These are phyloP conservation scores for Crinitomyces ghanaensis DNA, from an alignment of 805 yeast genomes.

Conservation along the genomic window DNA sequence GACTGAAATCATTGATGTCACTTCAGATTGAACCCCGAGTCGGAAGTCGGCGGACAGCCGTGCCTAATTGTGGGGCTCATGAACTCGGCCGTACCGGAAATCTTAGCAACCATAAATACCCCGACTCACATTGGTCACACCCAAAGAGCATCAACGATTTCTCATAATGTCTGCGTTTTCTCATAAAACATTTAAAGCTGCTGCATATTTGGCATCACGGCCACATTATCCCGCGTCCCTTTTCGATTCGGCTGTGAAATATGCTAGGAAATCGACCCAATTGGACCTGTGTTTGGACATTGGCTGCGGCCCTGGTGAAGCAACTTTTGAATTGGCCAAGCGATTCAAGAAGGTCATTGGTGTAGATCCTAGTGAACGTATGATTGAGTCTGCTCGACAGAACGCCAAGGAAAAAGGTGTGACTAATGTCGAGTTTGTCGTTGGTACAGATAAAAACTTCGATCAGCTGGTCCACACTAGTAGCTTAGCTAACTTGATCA, in stretches of 20 bases:
- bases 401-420: no score
- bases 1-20: no score
- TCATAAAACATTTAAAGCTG: constrained; percentile 38
- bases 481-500: constrained; percentile 60
- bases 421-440: constrained; percentile 1
- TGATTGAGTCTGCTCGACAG: no score
- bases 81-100: no score
- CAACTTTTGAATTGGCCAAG: constrained; percentile 40
- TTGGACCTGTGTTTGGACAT: constrained; percentile 44
- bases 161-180: constrained; percentile 52
- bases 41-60: no score
- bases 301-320: constrained; percentile 78
- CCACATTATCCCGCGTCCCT: constrained; percentile 54
- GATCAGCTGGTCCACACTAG: constrained; percentile 21
- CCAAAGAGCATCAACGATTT: no score
- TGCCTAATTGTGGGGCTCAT: no score
- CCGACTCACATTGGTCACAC: no score
- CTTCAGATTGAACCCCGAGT: no score
- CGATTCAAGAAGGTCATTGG: constrained; percentile 46
- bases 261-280: constrained; percentile 28
- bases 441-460: constrained; percentile 17
- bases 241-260: constrained; percentile 32
- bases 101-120: no score
- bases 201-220: constrained; percentile 44
- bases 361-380: constrained; percentile 45